These are phyloP conservation scores for Fusarium sp. DNA, from an alignment of 2,329 filamentous ascomycete species.

Conservation along the genomic window DNA sequence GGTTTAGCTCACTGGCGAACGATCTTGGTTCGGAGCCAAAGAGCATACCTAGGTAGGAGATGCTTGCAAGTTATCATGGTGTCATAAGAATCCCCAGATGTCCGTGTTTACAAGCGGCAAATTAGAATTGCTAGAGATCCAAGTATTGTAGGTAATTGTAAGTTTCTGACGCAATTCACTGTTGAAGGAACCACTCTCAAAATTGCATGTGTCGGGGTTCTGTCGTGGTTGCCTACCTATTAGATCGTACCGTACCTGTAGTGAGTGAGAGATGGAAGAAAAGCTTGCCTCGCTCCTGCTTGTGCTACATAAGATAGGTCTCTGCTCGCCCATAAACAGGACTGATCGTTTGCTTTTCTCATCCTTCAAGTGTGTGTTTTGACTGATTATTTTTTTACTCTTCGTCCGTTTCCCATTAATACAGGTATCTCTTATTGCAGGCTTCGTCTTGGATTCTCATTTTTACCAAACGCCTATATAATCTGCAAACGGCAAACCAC, in stretches of 20 bases:
- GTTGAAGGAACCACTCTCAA: too few relatives aligned
- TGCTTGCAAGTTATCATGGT: slow-evolving; percentile 20
- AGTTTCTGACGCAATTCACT: slow-evolving; percentile 7
- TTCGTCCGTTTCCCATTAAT: neutral
- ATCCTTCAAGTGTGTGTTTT: neutral
- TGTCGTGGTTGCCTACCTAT: too few relatives aligned
- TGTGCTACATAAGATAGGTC: neutral
- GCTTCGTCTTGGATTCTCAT: neutral
- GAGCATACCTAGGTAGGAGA: neutral
- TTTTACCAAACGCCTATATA: neutral
- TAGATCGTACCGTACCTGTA: too few relatives aligned
- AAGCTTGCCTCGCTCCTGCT: slow-evolving; percentile 27
- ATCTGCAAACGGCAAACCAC: neutral
- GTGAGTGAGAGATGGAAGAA: neutral
- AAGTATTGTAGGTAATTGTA: neutral
- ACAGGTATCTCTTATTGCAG: neutral
- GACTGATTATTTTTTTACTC: neutral
- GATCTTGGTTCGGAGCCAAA: slow-evolving; percentile 17
- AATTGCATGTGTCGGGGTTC: too few relatives aligned
- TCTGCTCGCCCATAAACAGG: slow-evolving; percentile 20
- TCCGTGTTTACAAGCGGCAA: neutral
- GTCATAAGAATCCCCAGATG: slow-evolving; percentile 15
- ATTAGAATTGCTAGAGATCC: neutral
- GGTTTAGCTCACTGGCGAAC: slow-evolving; percentile 12
- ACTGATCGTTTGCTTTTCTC: neutral